Percentiles rank a stretch among this genome's conserved stretches.
Conservation (phyloP, 2,329 filamentous ascomycete species). For the Fusarium liriodendri region DNA sequence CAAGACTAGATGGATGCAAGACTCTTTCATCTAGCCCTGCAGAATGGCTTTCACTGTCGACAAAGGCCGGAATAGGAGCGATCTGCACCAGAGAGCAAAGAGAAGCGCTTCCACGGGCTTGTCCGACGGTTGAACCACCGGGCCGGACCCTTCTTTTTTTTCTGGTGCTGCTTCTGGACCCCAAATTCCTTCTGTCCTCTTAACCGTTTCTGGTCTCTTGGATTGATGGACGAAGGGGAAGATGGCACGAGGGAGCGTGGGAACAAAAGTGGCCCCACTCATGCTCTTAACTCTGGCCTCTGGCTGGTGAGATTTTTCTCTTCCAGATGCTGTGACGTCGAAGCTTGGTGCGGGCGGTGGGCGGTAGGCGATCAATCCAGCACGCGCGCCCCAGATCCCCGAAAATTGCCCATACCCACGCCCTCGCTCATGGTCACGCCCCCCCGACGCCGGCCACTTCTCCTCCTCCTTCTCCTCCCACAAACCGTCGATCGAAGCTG, state of each 20-base stretch:
- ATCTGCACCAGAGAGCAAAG: background rate
- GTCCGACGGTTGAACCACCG: conserved; percentile 26
- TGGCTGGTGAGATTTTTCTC: conserved; percentile 6
- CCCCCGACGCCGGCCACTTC: conserved; percentile 38
- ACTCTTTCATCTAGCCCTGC: background rate
- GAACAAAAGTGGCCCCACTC: conserved; percentile 2
- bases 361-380: conserved; percentile 21
- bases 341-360: conserved; percentile 16
- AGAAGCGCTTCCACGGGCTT: conserved; percentile 3
- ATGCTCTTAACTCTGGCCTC: background rate
- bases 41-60: background rate
- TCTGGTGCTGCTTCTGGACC: conserved; percentile 17
- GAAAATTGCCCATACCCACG: conserved; percentile 30
- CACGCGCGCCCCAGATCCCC: conserved; percentile 11
- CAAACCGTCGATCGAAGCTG: conserved; percentile 12
- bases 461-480: conserved; percentile 34
- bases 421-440: conserved; percentile 28
- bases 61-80: conserved; percentile 10
- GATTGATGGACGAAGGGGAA: background rate
- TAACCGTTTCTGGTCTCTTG: background rate
- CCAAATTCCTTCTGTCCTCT: background rate
- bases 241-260: conserved; percentile 3
- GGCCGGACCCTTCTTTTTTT: conserved; percentile 16
- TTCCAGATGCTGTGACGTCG: conserved; percentile 33
- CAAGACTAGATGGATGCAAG: background rate